phyloP scores from a whole-genome alignment of 495 filamentous ascomycete genomes.

The Halenospora varia region DNA sequence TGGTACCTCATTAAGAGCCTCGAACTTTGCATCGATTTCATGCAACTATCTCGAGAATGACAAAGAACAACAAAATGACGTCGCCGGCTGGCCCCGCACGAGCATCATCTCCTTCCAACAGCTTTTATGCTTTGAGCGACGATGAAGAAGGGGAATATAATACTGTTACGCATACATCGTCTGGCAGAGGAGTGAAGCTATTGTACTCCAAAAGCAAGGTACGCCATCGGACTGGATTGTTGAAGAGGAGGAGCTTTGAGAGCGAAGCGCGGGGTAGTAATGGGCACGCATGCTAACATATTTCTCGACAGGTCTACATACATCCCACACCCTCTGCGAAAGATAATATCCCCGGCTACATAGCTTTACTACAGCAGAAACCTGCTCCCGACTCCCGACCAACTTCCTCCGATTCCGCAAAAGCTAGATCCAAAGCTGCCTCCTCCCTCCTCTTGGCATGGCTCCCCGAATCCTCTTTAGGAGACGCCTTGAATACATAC shows the following conservation, averaged over 20 bases:
- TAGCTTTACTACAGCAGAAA: conserved; percentile 93
- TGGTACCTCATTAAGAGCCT: conserved; percentile 7
- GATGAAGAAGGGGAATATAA: conserved; percentile 94
- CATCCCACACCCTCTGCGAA: conserved; percentile 90
- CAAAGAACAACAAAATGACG: conserved; percentile 8
- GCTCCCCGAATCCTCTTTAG: conserved; percentile 87
- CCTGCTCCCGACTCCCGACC: conserved; percentile 39
- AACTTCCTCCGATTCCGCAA: conserved; percentile 48
- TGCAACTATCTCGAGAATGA: neutral
- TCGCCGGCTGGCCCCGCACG: conserved; percentile 16
- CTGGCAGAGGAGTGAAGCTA: conserved; percentile 87
- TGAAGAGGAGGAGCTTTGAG: neutral
- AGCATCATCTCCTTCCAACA: conserved; percentile 69
- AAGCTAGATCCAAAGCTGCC: conserved; percentile 29
- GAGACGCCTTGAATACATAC: conserved; percentile 81
- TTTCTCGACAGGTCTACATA: conserved; percentile 74
- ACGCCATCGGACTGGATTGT: conserved; percentile 14
- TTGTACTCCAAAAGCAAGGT: conserved; percentile 96
- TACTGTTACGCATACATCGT: conserved; percentile 80
- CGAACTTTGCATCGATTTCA: neutral
- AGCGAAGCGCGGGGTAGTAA: conserved; percentile 17
- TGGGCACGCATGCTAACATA: conserved; percentile 22
- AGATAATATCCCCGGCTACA: conserved; percentile 96
- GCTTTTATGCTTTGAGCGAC: conserved; percentile 95
- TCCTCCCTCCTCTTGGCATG: conserved; percentile 81